Evolutionary conservation across 805 yeast species (phyloP), one percentile per base, ranked within the genome.

Genomic region (Clavispora phyllophila): DNA sequence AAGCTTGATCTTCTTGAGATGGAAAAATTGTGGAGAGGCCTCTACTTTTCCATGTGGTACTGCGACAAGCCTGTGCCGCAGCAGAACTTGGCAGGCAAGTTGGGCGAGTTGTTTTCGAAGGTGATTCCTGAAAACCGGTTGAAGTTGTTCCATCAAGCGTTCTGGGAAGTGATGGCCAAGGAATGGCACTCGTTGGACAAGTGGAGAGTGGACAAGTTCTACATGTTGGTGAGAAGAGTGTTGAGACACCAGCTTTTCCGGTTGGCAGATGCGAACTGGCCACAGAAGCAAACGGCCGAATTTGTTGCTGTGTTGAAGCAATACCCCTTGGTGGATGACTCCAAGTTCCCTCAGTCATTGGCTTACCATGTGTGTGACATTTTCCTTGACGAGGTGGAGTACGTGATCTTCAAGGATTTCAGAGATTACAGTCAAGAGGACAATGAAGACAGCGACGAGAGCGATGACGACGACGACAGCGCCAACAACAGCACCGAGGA

Each of bases 21-120:
- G 49, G 85, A 85, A 51, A 90, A 91, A 60, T 68, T 93, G 46
- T 93, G 99, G 97, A 89, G 87, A 65, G 99, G 98, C n/a, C 72
- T 93, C 32, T 93, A 84, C 64, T 93, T 74, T 59, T 79, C 96
- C 9, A 87, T 93, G 96, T 93, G 99, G 98, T 88, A 84, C 67
- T 78, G 95, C 59, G 99, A 93, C 62, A 79, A 90, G 58, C 96
- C 96, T 22, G 74, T 84, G 54, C 93, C 96, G 19, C 99, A 93
- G 64, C 96, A 89, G 62, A 68, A 82, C 45, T 68, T 93, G 29
- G 95, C 96, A 2, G 76, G 73, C 37, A 80, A 78, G 34, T 68
- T 93, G 48, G 95, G 91, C 2, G 70, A 63, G 62, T 73, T 66
- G 20, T 79, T 70, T 46, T 68, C 76, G 14, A 65, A 67, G 14